Base-by-base conservation (phyloP, 108 stramenopile species). In the Epipyxis sp. region DNA sequence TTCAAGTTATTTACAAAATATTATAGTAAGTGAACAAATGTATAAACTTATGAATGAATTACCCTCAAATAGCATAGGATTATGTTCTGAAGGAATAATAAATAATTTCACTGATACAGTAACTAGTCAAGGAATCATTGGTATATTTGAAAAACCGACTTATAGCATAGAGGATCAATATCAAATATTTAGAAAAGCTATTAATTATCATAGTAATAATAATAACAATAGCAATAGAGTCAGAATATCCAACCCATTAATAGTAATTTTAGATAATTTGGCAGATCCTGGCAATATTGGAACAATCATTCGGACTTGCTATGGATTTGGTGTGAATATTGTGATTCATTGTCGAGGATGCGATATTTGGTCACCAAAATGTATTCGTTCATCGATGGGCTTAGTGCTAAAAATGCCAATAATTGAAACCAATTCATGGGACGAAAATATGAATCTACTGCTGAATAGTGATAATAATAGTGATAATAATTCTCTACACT, bases 281-380 rank as follows among this genome's bases (percentile, higher is more conserved):
- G 27, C 61, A 32, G 61, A 65, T 37, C 61, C 61, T 6, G 61
- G 61, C 27, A 65, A 65, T 65, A 32, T 32, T 13, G 61, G 61
- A 32, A 65, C 61, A 37, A 13, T 65, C 3, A 35, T 65, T 29
- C 61, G 61, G 3, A 32, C 61, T 10, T 3, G 30, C 20, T 65
- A 65, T 37, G 61, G 61, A 32, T 65, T 65, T 10, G 61, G 61
- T 65, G 61, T 37, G 6, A 6, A 29, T 10, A 32, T 32, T 29
- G 25, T 65, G 30, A 13, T 3, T 65, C 30, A 3, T 10, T 6
- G 20, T 65, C 13, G 34, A 65, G 34, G 61, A 32, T 65, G 61
- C 25, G 61, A 65, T 65, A 16, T 65, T 10, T 65, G 61, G 61
- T 29, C 61, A 37, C 61, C 61, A 6, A 65, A 65, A 25, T 16